These are phyloP conservation scores for Chlorencoelia australis DNA, from an alignment of 2,329 filamentous ascomycete genomes.

Conservation along the genomic window DNA sequence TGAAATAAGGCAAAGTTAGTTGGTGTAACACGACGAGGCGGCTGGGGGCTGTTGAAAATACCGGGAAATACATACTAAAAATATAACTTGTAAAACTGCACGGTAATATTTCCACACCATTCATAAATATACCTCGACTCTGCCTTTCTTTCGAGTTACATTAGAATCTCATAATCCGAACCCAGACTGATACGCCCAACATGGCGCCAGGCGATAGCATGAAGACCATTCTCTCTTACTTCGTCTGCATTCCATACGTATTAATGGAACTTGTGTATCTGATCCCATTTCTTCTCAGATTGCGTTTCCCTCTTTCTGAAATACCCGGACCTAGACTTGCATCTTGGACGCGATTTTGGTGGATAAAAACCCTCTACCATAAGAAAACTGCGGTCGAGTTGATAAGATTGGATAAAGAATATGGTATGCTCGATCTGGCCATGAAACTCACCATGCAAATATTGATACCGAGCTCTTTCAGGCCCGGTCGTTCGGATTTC, in stretches of 20 bases:
- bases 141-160: too few relatives aligned
- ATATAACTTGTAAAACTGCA: not conserved
- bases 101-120: not conserved
- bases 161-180: too few relatives aligned
- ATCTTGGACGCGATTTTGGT: constrained; percentile 3
- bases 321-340: constrained; percentile 3
- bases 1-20: too few relatives aligned
- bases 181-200: not conserved
- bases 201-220: not conserved
- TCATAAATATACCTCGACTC: not conserved
- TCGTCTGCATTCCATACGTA: not conserved
- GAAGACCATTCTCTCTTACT: not conserved
- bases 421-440: not conserved
- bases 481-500: constrained; percentile 1
- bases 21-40: too few relatives aligned
- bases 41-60: too few relatives aligned
- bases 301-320: not conserved
- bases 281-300: not conserved
- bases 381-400: not conserved
- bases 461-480: not conserved
- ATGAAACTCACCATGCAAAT: not conserved
- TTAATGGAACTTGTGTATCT: not conserved
- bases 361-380: not conserved
- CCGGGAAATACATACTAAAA: too few relatives aligned
- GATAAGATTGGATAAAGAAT: not conserved